Percentiles rank a stretch among this genome's conserved stretches.
phyloP scores from a whole-genome alignment of 352 stramenopile species.

The Phytophthora tentaculata region DNA sequence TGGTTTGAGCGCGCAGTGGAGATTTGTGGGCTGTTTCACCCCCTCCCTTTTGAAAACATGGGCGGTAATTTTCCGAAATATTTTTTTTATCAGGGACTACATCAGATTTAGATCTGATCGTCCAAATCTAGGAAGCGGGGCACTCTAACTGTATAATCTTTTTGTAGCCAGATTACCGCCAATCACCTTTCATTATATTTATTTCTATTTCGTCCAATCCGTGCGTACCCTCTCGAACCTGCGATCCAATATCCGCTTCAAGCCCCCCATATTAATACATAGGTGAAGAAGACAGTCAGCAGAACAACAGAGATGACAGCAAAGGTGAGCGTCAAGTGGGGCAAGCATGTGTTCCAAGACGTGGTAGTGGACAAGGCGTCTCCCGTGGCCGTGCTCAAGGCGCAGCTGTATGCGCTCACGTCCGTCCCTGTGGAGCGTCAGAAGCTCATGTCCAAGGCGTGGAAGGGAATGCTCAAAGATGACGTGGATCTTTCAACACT shows the following conservation, averaged over 20 bases:
- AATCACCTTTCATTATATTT: conserved; percentile 1
- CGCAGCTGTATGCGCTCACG: conserved; percentile 86
- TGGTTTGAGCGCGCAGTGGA: too few species aligned
- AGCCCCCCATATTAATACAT: conserved; percentile 23
- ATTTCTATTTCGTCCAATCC: conserved; percentile 15
- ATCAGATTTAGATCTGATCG: too few species aligned
- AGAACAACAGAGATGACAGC: conserved; percentile 46
- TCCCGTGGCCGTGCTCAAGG: conserved; percentile 75
- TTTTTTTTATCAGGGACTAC: too few species aligned
- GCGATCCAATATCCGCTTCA: conserved; percentile 33
- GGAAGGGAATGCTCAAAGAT: conserved; percentile 92
- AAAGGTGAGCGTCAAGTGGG: conserved; percentile 86
- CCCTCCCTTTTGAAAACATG: too few species aligned
- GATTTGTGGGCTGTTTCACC: too few species aligned
- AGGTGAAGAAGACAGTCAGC: conserved; percentile 1
- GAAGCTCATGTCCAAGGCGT: conserved; percentile 91
- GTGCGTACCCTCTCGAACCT: conserved; percentile 15
- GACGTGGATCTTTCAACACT: conserved; percentile 68
- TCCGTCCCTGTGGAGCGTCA: conserved; percentile 84
- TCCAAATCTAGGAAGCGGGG: too few species aligned
- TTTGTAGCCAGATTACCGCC: too few species aligned
- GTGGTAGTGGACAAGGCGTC: conserved; percentile 72
- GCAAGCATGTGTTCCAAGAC: conserved; percentile 81
- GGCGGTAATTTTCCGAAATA: too few species aligned
- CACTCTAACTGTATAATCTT: too few species aligned